Conservation (phyloP, 768 basidiomycete species). For the Udeniomyces megalosporus region DNA sequence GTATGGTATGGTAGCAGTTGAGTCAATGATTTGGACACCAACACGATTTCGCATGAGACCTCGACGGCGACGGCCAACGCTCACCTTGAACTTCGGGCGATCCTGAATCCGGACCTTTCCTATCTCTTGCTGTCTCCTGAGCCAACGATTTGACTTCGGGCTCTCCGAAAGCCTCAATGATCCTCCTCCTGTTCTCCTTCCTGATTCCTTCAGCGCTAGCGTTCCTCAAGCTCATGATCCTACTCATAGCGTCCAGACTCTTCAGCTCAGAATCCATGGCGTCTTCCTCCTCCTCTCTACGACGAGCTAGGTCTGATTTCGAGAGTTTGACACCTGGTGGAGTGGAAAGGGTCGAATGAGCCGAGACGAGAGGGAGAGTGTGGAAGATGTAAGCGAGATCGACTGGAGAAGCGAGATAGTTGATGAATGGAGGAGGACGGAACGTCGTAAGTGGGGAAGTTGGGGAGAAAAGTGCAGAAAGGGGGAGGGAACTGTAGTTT, state of each 20-base stretch:
- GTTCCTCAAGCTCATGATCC: conserved; percentile 10
- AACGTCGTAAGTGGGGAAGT: not conserved
- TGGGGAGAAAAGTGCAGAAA: not conserved
- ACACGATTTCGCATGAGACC: no score
- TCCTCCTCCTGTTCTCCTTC: conserved; percentile 4
- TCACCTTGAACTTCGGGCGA: conserved; percentile 12
- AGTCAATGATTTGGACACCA: not conserved
- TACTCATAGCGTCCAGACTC: conserved; percentile 6
- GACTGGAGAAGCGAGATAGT: not conserved
- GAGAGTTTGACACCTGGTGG: not conserved
- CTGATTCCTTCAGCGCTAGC: not conserved
- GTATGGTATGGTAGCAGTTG: no score
- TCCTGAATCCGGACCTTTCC: conserved; percentile 11
- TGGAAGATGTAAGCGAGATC: conserved; percentile 9
- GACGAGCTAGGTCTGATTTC: no score
- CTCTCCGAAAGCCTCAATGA: conserved; percentile 11
- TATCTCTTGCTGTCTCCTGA: not conserved
- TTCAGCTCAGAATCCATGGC: conserved; percentile 5
- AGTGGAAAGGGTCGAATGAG: not conserved
- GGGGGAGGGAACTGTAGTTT: not conserved
- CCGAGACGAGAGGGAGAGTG: conserved; percentile 10
- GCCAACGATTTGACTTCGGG: conserved; percentile 2
- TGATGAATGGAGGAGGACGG: conserved; percentile 6
- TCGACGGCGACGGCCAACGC: no score
- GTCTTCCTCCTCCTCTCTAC: not conserved